Evolutionary conservation across 2,329 filamentous ascomycete genomes (phyloP).

Genomic region (Stachybotrys elegans): DNA sequence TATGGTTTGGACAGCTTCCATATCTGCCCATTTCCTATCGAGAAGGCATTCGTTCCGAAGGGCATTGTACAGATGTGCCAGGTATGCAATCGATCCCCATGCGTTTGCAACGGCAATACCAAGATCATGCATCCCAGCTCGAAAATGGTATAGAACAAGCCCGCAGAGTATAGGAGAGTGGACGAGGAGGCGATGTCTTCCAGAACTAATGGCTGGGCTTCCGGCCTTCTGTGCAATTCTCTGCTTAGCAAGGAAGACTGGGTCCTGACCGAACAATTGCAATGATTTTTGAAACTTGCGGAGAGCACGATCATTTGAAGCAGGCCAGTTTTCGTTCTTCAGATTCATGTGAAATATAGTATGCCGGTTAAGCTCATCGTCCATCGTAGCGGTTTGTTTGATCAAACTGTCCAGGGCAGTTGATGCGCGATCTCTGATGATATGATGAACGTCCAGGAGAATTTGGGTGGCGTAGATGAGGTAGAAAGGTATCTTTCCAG

Average conservation of each 20-base stretch:
- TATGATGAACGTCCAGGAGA: constrained; percentile 35
- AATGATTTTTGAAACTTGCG: too few relatives aligned
- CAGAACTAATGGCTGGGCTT: too few relatives aligned
- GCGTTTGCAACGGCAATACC: constrained; percentile 28
- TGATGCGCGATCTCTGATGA: constrained; percentile 14
- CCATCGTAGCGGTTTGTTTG: constrained; percentile 6
- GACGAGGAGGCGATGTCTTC: constrained; percentile 25
- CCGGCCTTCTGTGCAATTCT: too few relatives aligned
- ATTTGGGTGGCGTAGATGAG: constrained; percentile 34
- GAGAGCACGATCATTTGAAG: constrained; percentile 16
- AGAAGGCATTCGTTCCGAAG: constrained; percentile 22
- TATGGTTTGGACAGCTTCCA: constrained; percentile 26
- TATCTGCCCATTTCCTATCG: constrained; percentile 29
- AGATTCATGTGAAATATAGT: constrained; percentile 24
- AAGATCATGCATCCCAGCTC: constrained; percentile 22
- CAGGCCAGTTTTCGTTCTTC: constrained; percentile 22
- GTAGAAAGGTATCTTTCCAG: constrained; percentile 25
- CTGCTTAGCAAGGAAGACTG: too few relatives aligned
- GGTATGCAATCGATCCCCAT: constrained; percentile 32
- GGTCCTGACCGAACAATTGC: too few relatives aligned
- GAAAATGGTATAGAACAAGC: constrained; percentile 29
- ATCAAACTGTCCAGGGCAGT: constrained; percentile 12
- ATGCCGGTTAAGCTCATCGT: constrained; percentile 17
- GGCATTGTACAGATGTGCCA: constrained; percentile 38
- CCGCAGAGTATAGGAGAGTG: constrained; percentile 33